Conservation (phyloP, 2,329 filamentous ascomycete genomes). For the Parastagonospora nodorum region DNA sequence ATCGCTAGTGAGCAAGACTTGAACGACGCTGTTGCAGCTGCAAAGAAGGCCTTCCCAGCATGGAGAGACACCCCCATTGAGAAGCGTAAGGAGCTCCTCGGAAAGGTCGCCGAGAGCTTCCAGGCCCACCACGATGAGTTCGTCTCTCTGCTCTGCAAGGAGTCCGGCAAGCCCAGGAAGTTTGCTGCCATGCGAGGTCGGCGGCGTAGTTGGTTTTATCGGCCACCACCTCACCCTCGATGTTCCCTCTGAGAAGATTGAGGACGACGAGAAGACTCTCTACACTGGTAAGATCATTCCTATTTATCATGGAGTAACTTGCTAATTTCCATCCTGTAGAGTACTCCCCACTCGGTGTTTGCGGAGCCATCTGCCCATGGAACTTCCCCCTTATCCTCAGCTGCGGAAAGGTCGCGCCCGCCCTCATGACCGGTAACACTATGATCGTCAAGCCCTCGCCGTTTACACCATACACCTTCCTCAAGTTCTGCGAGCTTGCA, state of each 20-base stretch:
- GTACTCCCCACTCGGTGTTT: conserved; percentile 55
- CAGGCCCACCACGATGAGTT: conserved; percentile 37
- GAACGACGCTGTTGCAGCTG: conserved; percentile 56
- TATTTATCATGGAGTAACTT: too few relatives aligned
- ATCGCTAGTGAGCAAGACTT: conserved; percentile 56
- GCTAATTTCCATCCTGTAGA: conserved; percentile 14
- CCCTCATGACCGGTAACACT: conserved; percentile 61
- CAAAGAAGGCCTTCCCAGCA: conserved; percentile 52
- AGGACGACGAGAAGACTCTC: conserved; percentile 54
- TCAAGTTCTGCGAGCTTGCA: conserved; percentile 66
- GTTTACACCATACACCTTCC: conserved; percentile 62
- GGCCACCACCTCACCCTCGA: conserved; percentile 45
- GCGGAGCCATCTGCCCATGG: conserved; percentile 49
- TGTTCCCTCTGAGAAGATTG: conserved; percentile 46
- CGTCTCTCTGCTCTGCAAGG: conserved; percentile 39
- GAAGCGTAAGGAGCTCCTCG: conserved; percentile 40
- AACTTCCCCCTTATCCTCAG: conserved; percentile 61
- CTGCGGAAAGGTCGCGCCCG: conserved; percentile 61
- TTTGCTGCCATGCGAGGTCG: conserved; percentile 50
- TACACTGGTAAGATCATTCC: conserved; percentile 32
- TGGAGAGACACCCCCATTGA: conserved; percentile 50
- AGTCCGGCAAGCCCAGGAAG: conserved; percentile 47
- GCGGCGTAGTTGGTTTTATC: conserved; percentile 42
- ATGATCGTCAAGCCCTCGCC: conserved; percentile 63
- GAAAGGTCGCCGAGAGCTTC: conserved; percentile 33